Percentiles rank a stretch among this genome's conserved stretches.
Evolutionary conservation across 2,329 filamentous ascomycete genomes (phyloP).

Genomic region (Arthroderma sp.): DNA sequence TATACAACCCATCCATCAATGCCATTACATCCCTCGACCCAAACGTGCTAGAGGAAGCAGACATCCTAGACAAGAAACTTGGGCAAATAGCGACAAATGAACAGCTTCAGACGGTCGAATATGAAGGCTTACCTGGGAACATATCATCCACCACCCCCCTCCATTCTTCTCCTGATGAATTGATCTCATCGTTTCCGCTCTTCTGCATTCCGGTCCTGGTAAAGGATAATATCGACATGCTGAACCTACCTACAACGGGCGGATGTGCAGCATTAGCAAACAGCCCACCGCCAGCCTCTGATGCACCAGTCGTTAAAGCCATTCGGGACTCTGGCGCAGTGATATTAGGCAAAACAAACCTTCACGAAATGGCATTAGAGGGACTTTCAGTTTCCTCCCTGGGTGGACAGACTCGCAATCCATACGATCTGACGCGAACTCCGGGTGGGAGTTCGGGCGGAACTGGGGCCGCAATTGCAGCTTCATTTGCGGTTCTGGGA

Average conservation of each 20-base stretch:
- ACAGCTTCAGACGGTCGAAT: neutral
- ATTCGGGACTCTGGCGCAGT: slow-evolving; percentile 41
- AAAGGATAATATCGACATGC: slow-evolving; percentile 52
- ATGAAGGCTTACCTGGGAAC: slow-evolving; percentile 14
- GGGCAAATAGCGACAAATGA: neutral
- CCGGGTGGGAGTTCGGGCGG: slow-evolving; percentile 53
- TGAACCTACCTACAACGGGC: slow-evolving; percentile 45
- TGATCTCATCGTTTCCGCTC: slow-evolving; percentile 31
- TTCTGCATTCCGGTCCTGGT: slow-evolving; percentile 50
- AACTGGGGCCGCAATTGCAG: slow-evolving; percentile 46
- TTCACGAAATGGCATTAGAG: slow-evolving; percentile 52
- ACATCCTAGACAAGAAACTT: slow-evolving; percentile 31
- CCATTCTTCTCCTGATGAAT: neutral
- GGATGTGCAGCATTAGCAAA: slow-evolving; percentile 38
- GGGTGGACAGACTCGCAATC: slow-evolving; percentile 52
- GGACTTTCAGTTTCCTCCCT: slow-evolving; percentile 49
- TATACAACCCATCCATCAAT: slow-evolving; percentile 44
- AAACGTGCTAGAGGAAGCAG: slow-evolving; percentile 35
- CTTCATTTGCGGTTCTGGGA: slow-evolving; percentile 44
- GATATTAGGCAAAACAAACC: slow-evolving; percentile 47
- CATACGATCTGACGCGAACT: slow-evolving; percentile 52
- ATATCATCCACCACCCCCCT: neutral
- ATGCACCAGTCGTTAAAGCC: slow-evolving; percentile 39
- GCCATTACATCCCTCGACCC: slow-evolving; percentile 44
- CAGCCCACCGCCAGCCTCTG: slow-evolving; percentile 25